Conservation (phyloP, 768 basidiomycete species). For the Chlorophyllum brunneum region DNA sequence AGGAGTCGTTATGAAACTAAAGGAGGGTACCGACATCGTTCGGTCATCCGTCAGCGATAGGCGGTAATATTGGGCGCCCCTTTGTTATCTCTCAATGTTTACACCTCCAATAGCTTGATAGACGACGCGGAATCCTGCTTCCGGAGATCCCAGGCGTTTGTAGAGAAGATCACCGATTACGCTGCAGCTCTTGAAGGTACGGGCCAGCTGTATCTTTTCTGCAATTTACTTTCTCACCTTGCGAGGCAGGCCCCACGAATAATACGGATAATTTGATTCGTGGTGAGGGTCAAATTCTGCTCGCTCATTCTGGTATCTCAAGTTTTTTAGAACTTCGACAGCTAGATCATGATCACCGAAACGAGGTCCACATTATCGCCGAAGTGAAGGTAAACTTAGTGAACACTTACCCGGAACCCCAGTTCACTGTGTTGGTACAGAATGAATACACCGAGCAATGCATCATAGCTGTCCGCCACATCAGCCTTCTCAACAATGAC, state of each 20-base stretch:
- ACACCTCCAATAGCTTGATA: slow-evolving; percentile 36
- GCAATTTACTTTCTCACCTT: slow-evolving; percentile 39
- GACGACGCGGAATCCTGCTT: slow-evolving; percentile 57
- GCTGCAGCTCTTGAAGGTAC: slow-evolving; percentile 52
- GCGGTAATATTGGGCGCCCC: slow-evolving; percentile 37
- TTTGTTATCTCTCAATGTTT: neutral
- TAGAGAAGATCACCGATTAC: slow-evolving; percentile 51
- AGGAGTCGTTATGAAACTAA: slow-evolving; percentile 46
- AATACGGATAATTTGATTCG: slow-evolving; percentile 1
- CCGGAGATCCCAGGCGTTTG: slow-evolving; percentile 54
- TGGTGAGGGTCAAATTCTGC: neutral
- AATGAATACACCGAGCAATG: slow-evolving; percentile 70
- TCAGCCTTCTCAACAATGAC: slow-evolving; percentile 78
- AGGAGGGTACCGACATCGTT: slow-evolving; percentile 55
- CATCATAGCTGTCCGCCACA: slow-evolving; percentile 63
- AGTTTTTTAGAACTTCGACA: slow-evolving; percentile 52
- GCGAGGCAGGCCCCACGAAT: neutral
- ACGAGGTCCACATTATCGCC: slow-evolving; percentile 55
- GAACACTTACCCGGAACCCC: neutral
- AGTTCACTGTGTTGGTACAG: slow-evolving; percentile 36
- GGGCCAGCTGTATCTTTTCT: neutral
- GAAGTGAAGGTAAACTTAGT: slow-evolving; percentile 45
- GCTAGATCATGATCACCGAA: slow-evolving; percentile 55
- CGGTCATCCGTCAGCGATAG: slow-evolving; percentile 43
- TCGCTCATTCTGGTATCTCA: neutral